These are phyloP conservation scores for Verruconis gallopava DNA, from an alignment of 2,329 filamentous ascomycete species.

Conservation along the genomic window DNA sequence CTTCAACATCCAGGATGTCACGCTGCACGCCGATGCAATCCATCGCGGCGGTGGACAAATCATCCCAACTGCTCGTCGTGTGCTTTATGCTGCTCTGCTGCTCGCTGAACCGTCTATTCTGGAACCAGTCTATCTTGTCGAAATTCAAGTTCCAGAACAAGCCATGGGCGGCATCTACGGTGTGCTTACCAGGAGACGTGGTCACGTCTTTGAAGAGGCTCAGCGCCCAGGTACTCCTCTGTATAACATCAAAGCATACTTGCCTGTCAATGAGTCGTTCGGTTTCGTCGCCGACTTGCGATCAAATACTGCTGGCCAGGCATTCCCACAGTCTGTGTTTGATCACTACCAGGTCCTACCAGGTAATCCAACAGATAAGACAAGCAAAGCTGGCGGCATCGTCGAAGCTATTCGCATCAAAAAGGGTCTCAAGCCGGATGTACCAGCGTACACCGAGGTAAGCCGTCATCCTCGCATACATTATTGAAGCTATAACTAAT, in stretches of 20 bases:
- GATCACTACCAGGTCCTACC: constrained; percentile 97
- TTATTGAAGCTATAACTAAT: background rate
- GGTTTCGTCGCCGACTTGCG: constrained; percentile 98
- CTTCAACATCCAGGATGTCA: constrained; percentile 99
- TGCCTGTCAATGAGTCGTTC: constrained; percentile 94
- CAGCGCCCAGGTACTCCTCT: constrained; percentile 97
- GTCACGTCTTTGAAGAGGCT: constrained; percentile 98
- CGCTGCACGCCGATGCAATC: constrained; percentile 97
- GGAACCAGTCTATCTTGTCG: constrained; percentile 97
- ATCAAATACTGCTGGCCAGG: constrained; percentile 85
- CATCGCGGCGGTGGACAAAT: constrained; percentile 99
- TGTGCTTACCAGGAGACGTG: constrained; percentile 93
- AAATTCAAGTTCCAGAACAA: constrained; percentile 96
- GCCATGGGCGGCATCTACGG: constrained; percentile 99
- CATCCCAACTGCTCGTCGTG: constrained; percentile 95
- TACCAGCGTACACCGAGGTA: constrained; percentile 91
- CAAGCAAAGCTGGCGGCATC: constrained; percentile 69
- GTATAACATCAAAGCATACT: constrained; percentile 97
- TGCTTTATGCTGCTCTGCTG: constrained; percentile 84
- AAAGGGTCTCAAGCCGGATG: constrained; percentile 97
- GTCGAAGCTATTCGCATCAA: constrained; percentile 91
- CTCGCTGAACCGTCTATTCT: constrained; percentile 83
- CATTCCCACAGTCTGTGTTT: constrained; percentile 98
- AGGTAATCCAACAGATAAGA: constrained; percentile 77
- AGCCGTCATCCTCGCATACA: constrained; percentile 33